Evolutionary conservation across 208 protist genomes (phyloP).

Genomic region (Leishmania braziliensis): DNA sequence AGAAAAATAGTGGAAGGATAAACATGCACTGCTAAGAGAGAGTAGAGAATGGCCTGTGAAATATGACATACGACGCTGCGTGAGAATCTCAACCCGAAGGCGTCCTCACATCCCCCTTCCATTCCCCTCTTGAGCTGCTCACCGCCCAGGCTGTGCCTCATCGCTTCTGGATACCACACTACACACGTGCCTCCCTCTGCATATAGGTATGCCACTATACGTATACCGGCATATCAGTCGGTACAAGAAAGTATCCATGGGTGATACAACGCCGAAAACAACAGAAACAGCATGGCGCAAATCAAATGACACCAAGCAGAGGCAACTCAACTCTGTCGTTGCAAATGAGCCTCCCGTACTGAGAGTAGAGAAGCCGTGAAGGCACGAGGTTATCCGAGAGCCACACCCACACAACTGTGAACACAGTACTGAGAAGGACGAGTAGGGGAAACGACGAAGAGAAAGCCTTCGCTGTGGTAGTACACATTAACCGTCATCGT

Average conservation of each 20-base stretch:
- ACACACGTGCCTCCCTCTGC: background rate
- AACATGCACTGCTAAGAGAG: background rate
- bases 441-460: constrained; percentile 57
- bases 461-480: constrained; percentile 63
- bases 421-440: constrained; percentile 39
- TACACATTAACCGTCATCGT: constrained; percentile 45
- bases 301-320: background rate
- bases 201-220: too few species aligned
- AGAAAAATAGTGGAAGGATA: background rate
- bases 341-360: constrained; percentile 48
- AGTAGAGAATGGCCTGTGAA: background rate
- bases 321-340: background rate
- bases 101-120: background rate
- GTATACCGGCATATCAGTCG: background rate
- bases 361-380: constrained; percentile 61
- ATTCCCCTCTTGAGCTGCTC: background rate
- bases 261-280: background rate
- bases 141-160: background rate
- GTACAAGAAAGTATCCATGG: background rate
- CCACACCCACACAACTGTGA: constrained; percentile 55
- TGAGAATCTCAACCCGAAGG: background rate
- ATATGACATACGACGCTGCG: background rate
- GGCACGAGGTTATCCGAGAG: constrained; percentile 62
- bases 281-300: background rate
- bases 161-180: background rate